phyloP scores from a whole-genome alignment of 352 stramenopile species.

The Globisporangium okanoganense region DNA sequence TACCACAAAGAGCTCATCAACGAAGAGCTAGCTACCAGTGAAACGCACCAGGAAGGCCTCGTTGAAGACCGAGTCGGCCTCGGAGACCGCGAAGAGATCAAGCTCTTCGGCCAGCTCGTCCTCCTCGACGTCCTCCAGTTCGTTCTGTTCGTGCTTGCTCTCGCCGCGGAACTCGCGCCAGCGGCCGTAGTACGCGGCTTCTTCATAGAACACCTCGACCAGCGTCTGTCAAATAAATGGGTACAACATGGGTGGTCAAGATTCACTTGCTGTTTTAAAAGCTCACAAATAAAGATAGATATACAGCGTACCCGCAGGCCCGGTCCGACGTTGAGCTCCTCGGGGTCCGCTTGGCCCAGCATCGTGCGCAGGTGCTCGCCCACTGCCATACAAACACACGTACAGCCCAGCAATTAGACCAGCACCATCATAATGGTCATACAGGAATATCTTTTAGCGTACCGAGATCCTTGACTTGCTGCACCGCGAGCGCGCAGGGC shows the following conservation, averaged over 20 bases:
- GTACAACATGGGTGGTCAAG: background rate
- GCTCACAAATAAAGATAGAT: background rate
- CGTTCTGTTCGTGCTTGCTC: constrained; percentile 74
- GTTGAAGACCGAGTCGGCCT: constrained; percentile 75
- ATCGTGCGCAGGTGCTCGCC: constrained; percentile 45
- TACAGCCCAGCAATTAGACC: constrained; percentile 6
- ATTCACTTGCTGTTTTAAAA: background rate
- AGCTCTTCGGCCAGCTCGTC: constrained; percentile 81
- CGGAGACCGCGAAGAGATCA: constrained; percentile 79
- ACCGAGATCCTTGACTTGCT: constrained; percentile 56
- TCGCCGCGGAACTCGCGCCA: constrained; percentile 81
- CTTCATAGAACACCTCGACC: constrained; percentile 70
- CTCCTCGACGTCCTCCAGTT: constrained; percentile 77
- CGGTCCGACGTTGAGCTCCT: constrained; percentile 34
- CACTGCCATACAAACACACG: constrained; percentile 25
- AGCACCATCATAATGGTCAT: background rate
- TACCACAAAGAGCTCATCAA: no score
- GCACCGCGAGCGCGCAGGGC: constrained; percentile 53
- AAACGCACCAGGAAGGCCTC: constrained; percentile 59
- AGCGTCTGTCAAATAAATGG: constrained; percentile 38
- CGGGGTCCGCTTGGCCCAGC: constrained; percentile 35
- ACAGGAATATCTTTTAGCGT: constrained; percentile 6
- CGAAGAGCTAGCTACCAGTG: background rate
- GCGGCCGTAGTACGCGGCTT: constrained; percentile 80
- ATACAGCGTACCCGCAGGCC: constrained; percentile 40